Base-by-base conservation (phyloP, 2,329 filamentous ascomycete genomes). In the Diplodia sapinea region DNA sequence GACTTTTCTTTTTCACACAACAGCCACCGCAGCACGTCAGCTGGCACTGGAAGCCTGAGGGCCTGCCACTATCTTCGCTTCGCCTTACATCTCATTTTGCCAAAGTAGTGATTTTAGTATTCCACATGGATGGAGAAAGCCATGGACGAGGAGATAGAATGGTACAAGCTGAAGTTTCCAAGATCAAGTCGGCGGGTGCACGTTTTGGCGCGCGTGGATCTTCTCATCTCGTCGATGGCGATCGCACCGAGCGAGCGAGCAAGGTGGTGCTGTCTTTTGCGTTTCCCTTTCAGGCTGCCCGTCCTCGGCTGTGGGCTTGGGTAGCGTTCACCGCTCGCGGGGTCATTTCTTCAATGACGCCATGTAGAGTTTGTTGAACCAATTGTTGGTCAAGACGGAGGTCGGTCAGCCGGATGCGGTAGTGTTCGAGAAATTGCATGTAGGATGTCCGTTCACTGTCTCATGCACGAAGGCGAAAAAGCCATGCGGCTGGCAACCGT, bases 31-130 rank as follows among this genome's bases (percentile, higher is more conserved):
- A 26, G 47, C 59, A 51, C 51, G 59, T 31, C 59, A 63, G 29
- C 31, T 29, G 59, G 29, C 59, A 63, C 56, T 47, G 56, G 43
- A 50, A 49, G 29, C 36, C 47, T 15, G 20, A 51, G 31, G 43
- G 59, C 47, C 59, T 63, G 59, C 43, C 29, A 38, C 50, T 49
- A 63, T 62, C 26, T 63, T 26, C 50, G 59, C 50, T 63, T 63
- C 59, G 59, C 36, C 47, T 63, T 51, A 51, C 59, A 63, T 38
- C n/a, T 51, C 47, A 51, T 63, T 51, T 63, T 38, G 59, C 59
- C 59, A 52, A 29, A 63, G 59, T 63, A 63, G 59, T 52, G 59
- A 51, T 63, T 63, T 63, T 63, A 63, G 59, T 63, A 63, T 63
- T 38, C 51, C n/a, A 63, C 23, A n/a, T 26, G 40, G 59, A 38